These are phyloP conservation scores for Caulochytrium protostelioides DNA, from an alignment of 371 early-diverging fungal species.

Conservation along the genomic window DNA sequence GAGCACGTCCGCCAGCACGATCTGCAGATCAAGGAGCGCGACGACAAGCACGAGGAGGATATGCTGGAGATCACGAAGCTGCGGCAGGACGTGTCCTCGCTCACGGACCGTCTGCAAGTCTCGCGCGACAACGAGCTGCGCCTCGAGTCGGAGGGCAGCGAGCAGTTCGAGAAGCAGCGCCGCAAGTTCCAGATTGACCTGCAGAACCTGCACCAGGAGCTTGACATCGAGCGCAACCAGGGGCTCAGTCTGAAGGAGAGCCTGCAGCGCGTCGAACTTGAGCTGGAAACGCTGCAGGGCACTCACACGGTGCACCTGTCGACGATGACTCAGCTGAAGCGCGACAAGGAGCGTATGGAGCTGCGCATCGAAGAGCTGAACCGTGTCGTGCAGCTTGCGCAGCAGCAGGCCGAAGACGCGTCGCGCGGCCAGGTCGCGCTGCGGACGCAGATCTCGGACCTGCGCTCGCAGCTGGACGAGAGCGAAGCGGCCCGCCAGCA, in stretches of 20 bases:
- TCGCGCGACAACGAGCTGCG: too few species aligned
- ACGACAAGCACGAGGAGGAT: slow-evolving; percentile 47
- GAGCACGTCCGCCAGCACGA: slow-evolving; percentile 33
- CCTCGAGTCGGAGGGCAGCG: too few species aligned
- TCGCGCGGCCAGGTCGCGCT: slow-evolving; percentile 23
- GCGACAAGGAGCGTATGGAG: slow-evolving; percentile 45
- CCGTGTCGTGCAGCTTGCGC: too few species aligned
- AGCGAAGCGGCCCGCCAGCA: slow-evolving; percentile 30
- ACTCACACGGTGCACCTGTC: slow-evolving; percentile 33
- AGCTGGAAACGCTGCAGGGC: slow-evolving; percentile 25
- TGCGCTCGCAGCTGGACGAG: slow-evolving; percentile 33
- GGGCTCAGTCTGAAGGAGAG: slow-evolving; percentile 38
- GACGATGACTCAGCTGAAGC: slow-evolving; percentile 25
- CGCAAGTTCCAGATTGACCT: slow-evolving; percentile 56
- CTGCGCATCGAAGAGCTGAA: slow-evolving; percentile 30
- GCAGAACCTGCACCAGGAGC: slow-evolving; percentile 42
- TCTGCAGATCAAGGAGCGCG: slow-evolving; percentile 36
- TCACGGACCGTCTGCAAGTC: too few species aligned
- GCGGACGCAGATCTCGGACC: slow-evolving; percentile 25
- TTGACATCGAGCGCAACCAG: slow-evolving; percentile 46
- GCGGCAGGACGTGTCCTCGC: too few species aligned
- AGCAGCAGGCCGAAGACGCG: too few species aligned
- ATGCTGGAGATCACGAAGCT: slow-evolving; percentile 30
- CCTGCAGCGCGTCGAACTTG: slow-evolving; percentile 28
- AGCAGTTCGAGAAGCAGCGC: slow-evolving; percentile 27